Base-by-base conservation (phyloP, 2,329 filamentous ascomycete species). In the Aspergillus puulaauensis region DNA sequence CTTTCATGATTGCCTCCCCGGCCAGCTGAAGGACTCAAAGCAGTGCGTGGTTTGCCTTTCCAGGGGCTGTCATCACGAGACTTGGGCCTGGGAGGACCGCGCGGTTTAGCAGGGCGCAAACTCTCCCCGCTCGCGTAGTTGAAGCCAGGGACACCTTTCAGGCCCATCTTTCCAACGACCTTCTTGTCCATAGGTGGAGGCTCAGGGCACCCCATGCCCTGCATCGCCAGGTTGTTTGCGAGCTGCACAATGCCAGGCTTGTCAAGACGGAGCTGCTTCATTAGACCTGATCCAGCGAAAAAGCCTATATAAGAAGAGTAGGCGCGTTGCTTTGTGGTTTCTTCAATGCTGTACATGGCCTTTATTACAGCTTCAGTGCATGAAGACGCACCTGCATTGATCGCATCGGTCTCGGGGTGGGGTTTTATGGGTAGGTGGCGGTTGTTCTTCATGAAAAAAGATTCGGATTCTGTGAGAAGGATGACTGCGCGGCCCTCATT, bases 401-500 rank as follows among this genome's bases (percentile, higher is more conserved):
- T 72, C 21, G 76, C 71, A 14, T 72, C 69, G 19, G 70, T 66
- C 24, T 69, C 53, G 1, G 80, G 77, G 61, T 83, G 80, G 3
- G 80, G 75, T 31, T 80, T 69, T 65, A 83, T 83, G 17, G 80
- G 80, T 17, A 84, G 68, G 33, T 77, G 73, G 59, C 70, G 79
- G 67, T 83, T 83, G 55, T 71, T 70, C 37, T 71, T 73, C 23
- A 80, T 67, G 68, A 83, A 84, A 72, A 81, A 84, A 6, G 76
- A 75, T 62, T 85, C 82, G 52, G 74, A 73, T 60, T 81, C 65
- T 9, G 80, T 82, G 44, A 85, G 75, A 15, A 85, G 64, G 52
- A 84, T 80, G 56, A 84, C 75, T 12, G 82, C 82, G 40, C 82
- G 79, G 11, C 82, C 82, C 49, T 82, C 77, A 24, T 77, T 78